Evolutionary conservation across 2,329 filamentous ascomycete genomes (phyloP).

Genomic region (Trichoderma simmonsii): DNA sequence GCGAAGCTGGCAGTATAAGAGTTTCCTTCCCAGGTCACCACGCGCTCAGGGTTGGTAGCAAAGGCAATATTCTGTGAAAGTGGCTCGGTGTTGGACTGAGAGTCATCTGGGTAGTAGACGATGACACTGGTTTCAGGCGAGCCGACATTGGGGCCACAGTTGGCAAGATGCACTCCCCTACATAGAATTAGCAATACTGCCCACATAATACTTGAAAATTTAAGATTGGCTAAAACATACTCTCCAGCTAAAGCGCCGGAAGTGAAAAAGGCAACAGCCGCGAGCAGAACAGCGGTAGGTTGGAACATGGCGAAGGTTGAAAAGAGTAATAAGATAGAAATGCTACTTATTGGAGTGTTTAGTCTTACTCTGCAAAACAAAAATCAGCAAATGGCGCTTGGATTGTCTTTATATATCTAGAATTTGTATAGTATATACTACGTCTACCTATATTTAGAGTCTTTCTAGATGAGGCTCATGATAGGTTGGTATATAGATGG

Average conservation of each 20-base stretch:
- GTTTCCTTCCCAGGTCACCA: background rate
- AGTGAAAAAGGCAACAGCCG: background rate
- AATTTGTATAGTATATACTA: background rate
- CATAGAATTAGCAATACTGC: background rate
- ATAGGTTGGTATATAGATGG: background rate
- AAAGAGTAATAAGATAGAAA: background rate
- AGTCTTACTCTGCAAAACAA: background rate
- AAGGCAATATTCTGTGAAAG: slow-evolving; percentile 1
- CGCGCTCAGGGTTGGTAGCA: background rate
- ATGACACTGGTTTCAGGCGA: background rate
- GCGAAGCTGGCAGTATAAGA: background rate
- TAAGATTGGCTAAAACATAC: background rate
- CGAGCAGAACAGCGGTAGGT: slow-evolving; percentile 2
- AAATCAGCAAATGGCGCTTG: background rate
- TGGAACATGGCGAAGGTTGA: background rate
- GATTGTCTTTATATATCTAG: background rate
- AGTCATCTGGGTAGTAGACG: slow-evolving; percentile 12
- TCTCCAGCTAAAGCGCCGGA: slow-evolving; percentile 1
- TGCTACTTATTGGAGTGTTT: background rate
- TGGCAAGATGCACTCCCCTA: slow-evolving; percentile 12
- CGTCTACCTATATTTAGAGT: background rate
- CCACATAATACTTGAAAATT: background rate
- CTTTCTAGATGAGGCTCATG: background rate
- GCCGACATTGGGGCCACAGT: background rate
- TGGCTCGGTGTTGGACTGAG: background rate